Evolutionary conservation across 768 basidiomycete genomes (phyloP).

Genomic region (Mycena epipterygia): DNA sequence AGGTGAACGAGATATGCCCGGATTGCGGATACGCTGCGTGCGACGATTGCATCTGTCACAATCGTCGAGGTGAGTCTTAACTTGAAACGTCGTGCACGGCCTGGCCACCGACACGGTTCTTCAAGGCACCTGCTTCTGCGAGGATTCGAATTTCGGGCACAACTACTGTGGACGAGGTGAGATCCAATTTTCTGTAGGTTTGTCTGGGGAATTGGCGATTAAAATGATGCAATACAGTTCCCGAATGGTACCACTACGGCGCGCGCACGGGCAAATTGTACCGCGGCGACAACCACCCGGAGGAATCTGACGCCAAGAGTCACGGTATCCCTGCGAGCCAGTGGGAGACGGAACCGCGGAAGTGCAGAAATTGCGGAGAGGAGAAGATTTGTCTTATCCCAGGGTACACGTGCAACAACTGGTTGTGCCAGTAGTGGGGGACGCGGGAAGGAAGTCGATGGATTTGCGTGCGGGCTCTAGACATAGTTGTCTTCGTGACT

Average conservation of each 20-base stretch:
- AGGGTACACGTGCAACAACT: conserved; percentile 8
- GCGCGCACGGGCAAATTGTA: neutral
- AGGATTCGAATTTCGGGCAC: conserved; percentile 25
- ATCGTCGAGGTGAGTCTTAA: conserved; percentile 14
- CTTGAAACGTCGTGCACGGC: too few relatives aligned
- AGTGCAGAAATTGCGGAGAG: conserved; percentile 19
- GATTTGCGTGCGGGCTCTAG: too few relatives aligned
- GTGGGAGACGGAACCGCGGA: conserved; percentile 14
- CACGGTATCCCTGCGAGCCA: neutral
- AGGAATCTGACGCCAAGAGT: neutral
- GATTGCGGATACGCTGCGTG: conserved; percentile 18
- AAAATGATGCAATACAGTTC: too few relatives aligned
- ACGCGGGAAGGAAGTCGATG: neutral
- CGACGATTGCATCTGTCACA: conserved; percentile 4
- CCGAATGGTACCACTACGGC: conserved; percentile 22
- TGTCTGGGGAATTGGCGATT: too few relatives aligned
- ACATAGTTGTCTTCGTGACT: too few relatives aligned
- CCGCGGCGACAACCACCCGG: conserved; percentile 19
- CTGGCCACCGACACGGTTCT: too few relatives aligned
- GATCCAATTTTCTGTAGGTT: too few relatives aligned
- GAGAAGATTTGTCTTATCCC: conserved; percentile 3
- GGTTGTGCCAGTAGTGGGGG: conserved; percentile 3
- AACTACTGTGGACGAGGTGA: conserved; percentile 16
- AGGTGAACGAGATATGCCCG: neutral
- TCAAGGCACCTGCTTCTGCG: conserved; percentile 25